Base-by-base conservation (phyloP, 257 asterid species). In the Solanum ossicruentum region DNA sequence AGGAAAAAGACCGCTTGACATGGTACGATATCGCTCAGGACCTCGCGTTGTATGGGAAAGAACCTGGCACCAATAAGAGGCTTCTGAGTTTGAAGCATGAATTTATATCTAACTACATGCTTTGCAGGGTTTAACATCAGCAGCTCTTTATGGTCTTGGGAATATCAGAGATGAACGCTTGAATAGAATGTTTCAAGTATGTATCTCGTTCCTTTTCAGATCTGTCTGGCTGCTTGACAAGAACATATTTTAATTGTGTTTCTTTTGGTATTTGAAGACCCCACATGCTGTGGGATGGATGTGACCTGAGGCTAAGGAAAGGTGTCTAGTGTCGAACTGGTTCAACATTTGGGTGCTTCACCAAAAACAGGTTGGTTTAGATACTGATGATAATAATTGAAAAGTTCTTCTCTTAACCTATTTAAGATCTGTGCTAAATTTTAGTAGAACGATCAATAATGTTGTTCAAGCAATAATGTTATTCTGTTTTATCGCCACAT, bases 221-320 rank as follows among this genome's bases (percentile, higher is more conserved):
- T 16, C 47, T 52, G 65, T 1, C 28, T 78, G 82, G 49, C 49
- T 51, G 16, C 49, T 78, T 78, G 45, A 52, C 23, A 78, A 78
- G 45, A 75, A 16, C 16, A 78, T 45, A 16, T 78, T 51, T 36
- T 78, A 20, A 82, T 83, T 66, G 39, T 75, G 54, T 85, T 85
- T 51, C 65, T 81, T 89, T 82, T 84, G 87, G 85, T 73, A 84
- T 81, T 85, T 85, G 87, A 78, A 96, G 99, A 96, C 99, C 17
- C 99, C 98, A 15, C 99, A 96, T 88, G 98, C 99, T 58, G 98
- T 96, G 88, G 98, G 95, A 80, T 96, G 99, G 99, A 96, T 95
- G 98, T 90, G 99, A 87, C 99, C 99, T 41, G 98, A 94, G 83
- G 92, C 95, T 87, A 95, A 90, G 88, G 97, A 93, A 92, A 91